Base-by-base conservation (phyloP, 768 basidiomycete species). In the Phanerochaete carnosa region DNA sequence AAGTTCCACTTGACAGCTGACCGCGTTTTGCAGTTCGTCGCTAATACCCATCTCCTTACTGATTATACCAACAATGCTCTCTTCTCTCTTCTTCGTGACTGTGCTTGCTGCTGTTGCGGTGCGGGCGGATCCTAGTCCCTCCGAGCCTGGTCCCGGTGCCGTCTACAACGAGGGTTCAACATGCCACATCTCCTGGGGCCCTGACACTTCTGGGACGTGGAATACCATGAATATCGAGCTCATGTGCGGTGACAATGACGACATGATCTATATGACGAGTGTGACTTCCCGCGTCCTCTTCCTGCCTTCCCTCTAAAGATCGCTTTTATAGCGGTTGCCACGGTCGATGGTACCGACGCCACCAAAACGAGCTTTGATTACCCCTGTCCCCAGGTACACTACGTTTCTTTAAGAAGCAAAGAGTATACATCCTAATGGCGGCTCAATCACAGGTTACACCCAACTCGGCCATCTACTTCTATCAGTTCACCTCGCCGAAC, bases 401-500 rank as follows among this genome's bases (percentile, higher is more conserved):
- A n/a, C 25, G 47, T 55, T 37, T 4, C 30, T 52, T 25, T 23
- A 16, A 7, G 37, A 45, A 43, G 23, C 32, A 25, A 49, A 28
- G n/a, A 30, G 32, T 13, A 46, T 43, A n/a, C 53, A 56, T 59
- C 56, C 37, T 28, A 53, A 25, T 23, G 30, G 35, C 51, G 30
- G 30, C 28, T 33, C 30, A 15, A 53, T 55, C 7, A 22, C 66
- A 89, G 86, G 89, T 92, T 39, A 75, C 74, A 22, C 81, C 83
- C 22, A 77, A 88, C 71, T 78, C 90, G 1, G 68, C 83, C 37
- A 85, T 92, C 64, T 93, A 92, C 76, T 93, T 92, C 77, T 90
- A 90, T 72, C 89, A 92, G 67, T 92, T 89, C 77, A 76, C 82
- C 16, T 72, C 83, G 1, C 74, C 80, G 0, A 66, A 62, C 6